Conservation (phyloP, 371 early-diverging fungal genomes). For the Syncephalastrum contaminatum region DNA sequence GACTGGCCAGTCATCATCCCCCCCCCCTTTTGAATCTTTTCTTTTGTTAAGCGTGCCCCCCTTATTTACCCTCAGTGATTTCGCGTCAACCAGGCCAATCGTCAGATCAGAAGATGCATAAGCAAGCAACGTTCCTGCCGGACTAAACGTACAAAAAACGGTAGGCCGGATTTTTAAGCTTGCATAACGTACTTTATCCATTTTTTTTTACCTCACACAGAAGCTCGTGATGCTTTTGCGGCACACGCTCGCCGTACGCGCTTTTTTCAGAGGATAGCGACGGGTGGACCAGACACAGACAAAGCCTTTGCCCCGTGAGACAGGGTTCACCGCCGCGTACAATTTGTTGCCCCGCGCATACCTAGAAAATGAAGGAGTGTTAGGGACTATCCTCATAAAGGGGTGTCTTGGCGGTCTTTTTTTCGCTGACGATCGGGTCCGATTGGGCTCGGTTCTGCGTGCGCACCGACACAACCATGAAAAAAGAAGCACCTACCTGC, state of each 20-base stretch:
- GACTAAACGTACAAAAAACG: constrained; percentile 31
- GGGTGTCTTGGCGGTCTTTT: background rate
- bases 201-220: constrained; percentile 25
- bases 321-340: constrained; percentile 41
- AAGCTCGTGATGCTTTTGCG: constrained; percentile 38
- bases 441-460: background rate
- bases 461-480: background rate
- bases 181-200: background rate
- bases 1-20: constrained; percentile 2
- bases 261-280: constrained; percentile 23
- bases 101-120: constrained; percentile 58
- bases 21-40: constrained; percentile 3
- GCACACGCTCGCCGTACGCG: constrained; percentile 30
- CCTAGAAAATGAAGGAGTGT: background rate
- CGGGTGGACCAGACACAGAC: constrained; percentile 32
- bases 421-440: background rate
- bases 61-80: constrained; percentile 47
- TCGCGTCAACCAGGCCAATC: constrained; percentile 57
- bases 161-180: background rate
- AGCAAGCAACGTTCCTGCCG: constrained; percentile 56
- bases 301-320: constrained; percentile 26
- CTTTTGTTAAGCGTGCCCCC: constrained; percentile 3
- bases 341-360: constrained; percentile 17
- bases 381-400: too few relatives aligned
- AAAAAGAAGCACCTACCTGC: constrained; percentile 27